Conservation (phyloP, 805 yeast species). For the Metschnikowia lachancei region DNA sequence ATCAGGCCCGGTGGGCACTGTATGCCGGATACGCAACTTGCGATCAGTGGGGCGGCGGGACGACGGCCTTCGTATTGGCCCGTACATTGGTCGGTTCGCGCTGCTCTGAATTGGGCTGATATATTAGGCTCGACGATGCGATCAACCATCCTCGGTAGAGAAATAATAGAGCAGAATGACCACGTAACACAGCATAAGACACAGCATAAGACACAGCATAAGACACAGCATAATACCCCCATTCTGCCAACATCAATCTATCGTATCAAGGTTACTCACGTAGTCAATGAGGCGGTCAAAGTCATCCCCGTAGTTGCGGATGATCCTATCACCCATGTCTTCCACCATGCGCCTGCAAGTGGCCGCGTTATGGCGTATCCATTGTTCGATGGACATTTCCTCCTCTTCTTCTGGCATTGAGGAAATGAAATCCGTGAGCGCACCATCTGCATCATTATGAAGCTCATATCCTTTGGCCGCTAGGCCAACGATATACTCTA, state of each 20-base stretch:
- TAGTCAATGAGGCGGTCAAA: conserved; percentile 48
- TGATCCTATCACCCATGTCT: conserved; percentile 46
- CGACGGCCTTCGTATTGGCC: too few relatives aligned
- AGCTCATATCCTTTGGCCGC: conserved; percentile 40
- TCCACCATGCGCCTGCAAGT: conserved; percentile 50
- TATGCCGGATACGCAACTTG: too few relatives aligned
- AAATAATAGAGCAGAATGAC: too few relatives aligned
- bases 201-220: too few relatives aligned
- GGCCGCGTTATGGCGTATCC: conserved; percentile 58
- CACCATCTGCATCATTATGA: conserved; percentile 65
- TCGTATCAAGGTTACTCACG: conserved; percentile 30
- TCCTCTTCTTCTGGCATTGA: conserved; percentile 70
- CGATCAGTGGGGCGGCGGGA: too few relatives aligned
- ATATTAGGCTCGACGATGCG: background rate
- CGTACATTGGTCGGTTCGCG: too few relatives aligned
- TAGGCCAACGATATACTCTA: conserved; percentile 33
- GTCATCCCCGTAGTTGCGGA: conserved; percentile 47
- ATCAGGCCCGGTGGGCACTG: too few relatives aligned
- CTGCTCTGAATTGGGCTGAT: background rate
- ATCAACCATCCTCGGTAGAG: too few relatives aligned
- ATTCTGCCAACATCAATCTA: conserved; percentile 10
- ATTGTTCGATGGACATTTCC: conserved; percentile 65
- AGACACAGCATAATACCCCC: too few relatives aligned
- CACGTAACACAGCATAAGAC: too few relatives aligned
- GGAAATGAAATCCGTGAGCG: conserved; percentile 58